phyloP scores from a whole-genome alignment of 495 filamentous ascomycete species.

The Ascobolus immersus region DNA sequence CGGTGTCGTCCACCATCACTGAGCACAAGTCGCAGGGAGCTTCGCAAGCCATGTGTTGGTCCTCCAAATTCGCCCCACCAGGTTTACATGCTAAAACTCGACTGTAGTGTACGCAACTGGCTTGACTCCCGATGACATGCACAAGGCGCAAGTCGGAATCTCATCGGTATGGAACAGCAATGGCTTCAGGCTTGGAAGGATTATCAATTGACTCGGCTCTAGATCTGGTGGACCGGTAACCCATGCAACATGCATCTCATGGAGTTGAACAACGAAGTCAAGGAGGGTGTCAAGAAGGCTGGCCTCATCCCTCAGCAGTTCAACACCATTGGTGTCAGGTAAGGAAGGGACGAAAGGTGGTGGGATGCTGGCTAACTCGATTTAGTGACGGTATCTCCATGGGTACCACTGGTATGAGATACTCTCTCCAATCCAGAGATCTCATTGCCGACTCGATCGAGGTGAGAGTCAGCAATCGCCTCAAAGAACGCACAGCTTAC shows the following conservation, averaged over 20 bases:
- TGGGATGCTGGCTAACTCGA: background rate
- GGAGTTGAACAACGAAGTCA: slow-evolving; percentile 57
- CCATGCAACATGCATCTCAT: slow-evolving; percentile 98
- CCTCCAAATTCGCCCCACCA: no score
- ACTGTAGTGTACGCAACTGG: slow-evolving; percentile 58
- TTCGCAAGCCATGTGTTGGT: slow-evolving; percentile 65
- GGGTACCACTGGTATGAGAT: slow-evolving; percentile 76
- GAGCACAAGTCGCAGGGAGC: slow-evolving; percentile 94
- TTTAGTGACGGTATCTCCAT: slow-evolving; percentile 44
- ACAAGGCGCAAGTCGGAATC: slow-evolving; percentile 88
- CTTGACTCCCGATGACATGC: slow-evolving; percentile 56
- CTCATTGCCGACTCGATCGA: slow-evolving; percentile 94
- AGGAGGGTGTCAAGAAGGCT: slow-evolving; percentile 57
- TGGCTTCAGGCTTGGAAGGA: background rate
- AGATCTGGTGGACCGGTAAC: slow-evolving; percentile 65
- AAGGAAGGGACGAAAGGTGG: slow-evolving; percentile 11
- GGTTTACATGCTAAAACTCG: background rate
- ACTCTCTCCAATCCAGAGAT: slow-evolving; percentile 77
- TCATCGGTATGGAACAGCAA: slow-evolving; percentile 36
- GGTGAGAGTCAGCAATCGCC: slow-evolving; percentile 15
- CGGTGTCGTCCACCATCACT: slow-evolving; percentile 57
- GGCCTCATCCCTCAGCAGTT: slow-evolving; percentile 73
- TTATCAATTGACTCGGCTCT: background rate
- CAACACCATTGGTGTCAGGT: slow-evolving; percentile 88
- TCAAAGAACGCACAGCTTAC: slow-evolving; percentile 38